Base-by-base conservation (phyloP, 129 eudicot species). In the Calendula officinalis region DNA sequence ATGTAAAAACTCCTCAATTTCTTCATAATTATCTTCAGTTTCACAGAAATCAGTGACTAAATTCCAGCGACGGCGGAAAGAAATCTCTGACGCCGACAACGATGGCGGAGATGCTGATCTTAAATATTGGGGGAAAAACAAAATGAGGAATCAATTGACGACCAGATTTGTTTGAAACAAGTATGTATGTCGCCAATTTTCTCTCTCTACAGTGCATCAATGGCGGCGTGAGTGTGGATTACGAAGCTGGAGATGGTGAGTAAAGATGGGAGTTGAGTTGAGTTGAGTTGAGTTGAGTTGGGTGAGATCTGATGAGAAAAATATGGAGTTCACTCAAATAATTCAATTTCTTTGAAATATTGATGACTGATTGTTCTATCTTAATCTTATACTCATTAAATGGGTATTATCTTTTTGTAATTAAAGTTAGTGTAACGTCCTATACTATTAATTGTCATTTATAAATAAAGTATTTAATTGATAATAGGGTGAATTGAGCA, bases 1-100 rank as follows among this genome's bases (percentile, higher is more conserved):
- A 59, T 44, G 44, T 75, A 75, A 42, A 64, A 80, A 49, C 36
- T 75, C 50, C 68, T 75, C 22, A 70, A 42, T 64, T 76, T 80
- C 84, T 80, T 80, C 81, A 79, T 79, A 9, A n/a, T 11, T 30
- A n/a, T 6, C 30, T n/a, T 35, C 43, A 16, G 56, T 34, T 46
- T 37, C 51, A 39, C 27, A 5, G 13, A 17, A 27, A 60, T 38
- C 27, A 3, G 17, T 8, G 15, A 1, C 14, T 0, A 10, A 33
- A 16, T 5, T 63, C 42, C 68, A 50, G 68, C 43, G 56, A 45
- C 27, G 68, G 56, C 6, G 54, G 67, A 62, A 27, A 36, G 45
- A 64, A 3, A 7, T 13, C 30, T 34, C 35, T 22, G 30, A 22
- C 30, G 30, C 30, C 30, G 30, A 22, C 30, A 22, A 22, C 69